Conservation (phyloP, 257 asterid genomes). For the Scutellaria galericulata region DNA sequence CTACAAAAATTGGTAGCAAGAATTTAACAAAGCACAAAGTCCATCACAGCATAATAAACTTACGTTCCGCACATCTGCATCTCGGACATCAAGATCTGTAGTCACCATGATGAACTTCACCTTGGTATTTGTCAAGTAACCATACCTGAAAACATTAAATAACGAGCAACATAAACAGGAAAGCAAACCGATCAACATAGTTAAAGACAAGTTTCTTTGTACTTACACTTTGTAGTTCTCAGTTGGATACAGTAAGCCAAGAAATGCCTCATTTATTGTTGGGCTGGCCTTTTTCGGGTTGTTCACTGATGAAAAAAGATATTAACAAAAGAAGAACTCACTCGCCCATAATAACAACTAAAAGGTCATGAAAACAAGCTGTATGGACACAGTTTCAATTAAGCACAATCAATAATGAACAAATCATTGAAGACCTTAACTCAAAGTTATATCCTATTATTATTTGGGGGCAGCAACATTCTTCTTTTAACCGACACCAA, state of each 20-base stretch:
- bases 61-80: conserved; percentile 94
- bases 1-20: neutral
- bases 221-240: conserved; percentile 97
- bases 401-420: neutral
- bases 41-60: conserved; percentile 36
- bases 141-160: conserved; percentile 61
- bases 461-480: neutral
- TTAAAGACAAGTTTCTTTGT: conserved; percentile 4
- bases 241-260: conserved; percentile 89
- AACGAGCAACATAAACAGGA: conserved; percentile 27
- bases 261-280: conserved; percentile 86
- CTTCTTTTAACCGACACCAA: conserved; percentile 6
- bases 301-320: conserved; percentile 67
- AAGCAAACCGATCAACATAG: conserved; percentile 12
- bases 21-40: conserved; percentile 11
- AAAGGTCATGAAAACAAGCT: neutral
- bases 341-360: conserved; percentile 9
- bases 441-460: too few relatives aligned
- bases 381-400: too few relatives aligned
- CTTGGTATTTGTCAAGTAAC: conserved; percentile 91
- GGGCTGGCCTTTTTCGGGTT: conserved; percentile 91
- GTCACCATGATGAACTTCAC: conserved; percentile 91
- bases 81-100: conserved; percentile 93
- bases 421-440: neutral
- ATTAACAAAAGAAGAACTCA: conserved; percentile 13